Evolutionary conservation across 495 filamentous ascomycete species (phyloP), one percentile per base, ranked within the genome.

Genomic region (Neurospora tetrasperma): DNA sequence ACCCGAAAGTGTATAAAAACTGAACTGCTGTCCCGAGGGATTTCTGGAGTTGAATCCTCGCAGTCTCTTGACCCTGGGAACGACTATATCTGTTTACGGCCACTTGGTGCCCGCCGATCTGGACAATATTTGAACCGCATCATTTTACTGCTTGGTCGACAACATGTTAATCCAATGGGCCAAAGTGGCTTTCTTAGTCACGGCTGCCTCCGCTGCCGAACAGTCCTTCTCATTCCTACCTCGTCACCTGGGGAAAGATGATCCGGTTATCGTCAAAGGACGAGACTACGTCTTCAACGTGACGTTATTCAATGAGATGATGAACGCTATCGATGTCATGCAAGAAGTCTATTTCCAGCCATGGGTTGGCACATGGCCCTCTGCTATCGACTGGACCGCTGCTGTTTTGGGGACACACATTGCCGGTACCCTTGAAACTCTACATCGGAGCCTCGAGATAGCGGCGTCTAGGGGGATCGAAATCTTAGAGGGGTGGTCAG

Each of bases 361-460:
- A 39, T 91, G 91, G 87, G 79, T 90, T 16, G 94, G 94, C 35
- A 94, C 88, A 18, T 98, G 94, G 94, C 93, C 96, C 11, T 83
- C 83, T 11, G 87, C 91, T 18, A 97, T 97, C 74, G 96, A 98
- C 85, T 98, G 95, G 95, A 98, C 95, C 1, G 90, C 91, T 7
- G 95, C 96, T 2, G 93, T 98, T 5, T 83, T 95, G 78, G 90
- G 90, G 42, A 96, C 95, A 0, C 89, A 96, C 70, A 81, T 98
- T 69, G 90, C 91, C 0, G 91, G 88, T 20, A 84, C 90, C 0
- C 84, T 95, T 3, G 83, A 84, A 18, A 87, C 90, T 20, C 82
- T 97, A 72, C 89, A 92, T 6, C 71, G 75, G 54, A 76, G 79
- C 23, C 74, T 83, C 31, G 71, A 75, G 20, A 66, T 76, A n/a